Conservation (phyloP, 352 stramenopile genomes). For the Globisporangium polare region DNA sequence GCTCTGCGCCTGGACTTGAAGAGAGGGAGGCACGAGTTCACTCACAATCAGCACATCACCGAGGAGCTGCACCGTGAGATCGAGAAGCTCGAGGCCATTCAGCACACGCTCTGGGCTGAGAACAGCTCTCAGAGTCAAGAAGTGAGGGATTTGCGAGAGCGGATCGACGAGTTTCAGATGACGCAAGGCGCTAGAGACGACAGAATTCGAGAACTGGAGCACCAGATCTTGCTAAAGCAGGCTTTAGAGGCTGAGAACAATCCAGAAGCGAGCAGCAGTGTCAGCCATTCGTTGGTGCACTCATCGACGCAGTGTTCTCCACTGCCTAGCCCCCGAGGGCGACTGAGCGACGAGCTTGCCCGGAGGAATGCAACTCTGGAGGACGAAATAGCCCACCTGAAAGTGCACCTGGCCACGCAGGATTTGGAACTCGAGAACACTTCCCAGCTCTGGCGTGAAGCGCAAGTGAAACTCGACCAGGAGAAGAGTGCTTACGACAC, state of each 20-base stretch:
- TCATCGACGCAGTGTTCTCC: not conserved
- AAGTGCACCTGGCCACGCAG: not conserved
- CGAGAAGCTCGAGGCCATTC: slow-evolving; percentile 23
- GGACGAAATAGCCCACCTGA: not conserved
- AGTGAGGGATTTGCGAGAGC: slow-evolving; percentile 19
- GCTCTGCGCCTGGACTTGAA: slow-evolving; percentile 15
- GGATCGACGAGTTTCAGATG: slow-evolving; percentile 19
- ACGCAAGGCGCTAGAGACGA: slow-evolving; percentile 10
- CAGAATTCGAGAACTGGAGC: slow-evolving; percentile 18
- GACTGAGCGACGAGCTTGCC: not conserved
- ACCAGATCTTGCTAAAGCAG: slow-evolving; percentile 9
- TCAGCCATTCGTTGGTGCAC: not conserved
- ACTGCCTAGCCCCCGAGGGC: not conserved
- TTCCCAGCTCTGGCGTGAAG: not conserved
- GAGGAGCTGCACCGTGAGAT: slow-evolving; percentile 27
- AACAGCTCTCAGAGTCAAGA: slow-evolving; percentile 16
- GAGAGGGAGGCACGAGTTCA: slow-evolving; percentile 18
- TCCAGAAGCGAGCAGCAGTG: not conserved
- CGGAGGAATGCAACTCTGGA: not conserved
- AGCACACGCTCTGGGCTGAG: slow-evolving; percentile 31
- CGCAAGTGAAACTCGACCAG: not conserved
- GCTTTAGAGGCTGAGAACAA: not conserved
- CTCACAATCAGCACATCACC: slow-evolving; percentile 9
- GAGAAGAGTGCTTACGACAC: not conserved
- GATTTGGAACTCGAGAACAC: not conserved